phyloP scores from a whole-genome alignment of 2,329 filamentous ascomycete species.

The Elsinoe batatas region DNA sequence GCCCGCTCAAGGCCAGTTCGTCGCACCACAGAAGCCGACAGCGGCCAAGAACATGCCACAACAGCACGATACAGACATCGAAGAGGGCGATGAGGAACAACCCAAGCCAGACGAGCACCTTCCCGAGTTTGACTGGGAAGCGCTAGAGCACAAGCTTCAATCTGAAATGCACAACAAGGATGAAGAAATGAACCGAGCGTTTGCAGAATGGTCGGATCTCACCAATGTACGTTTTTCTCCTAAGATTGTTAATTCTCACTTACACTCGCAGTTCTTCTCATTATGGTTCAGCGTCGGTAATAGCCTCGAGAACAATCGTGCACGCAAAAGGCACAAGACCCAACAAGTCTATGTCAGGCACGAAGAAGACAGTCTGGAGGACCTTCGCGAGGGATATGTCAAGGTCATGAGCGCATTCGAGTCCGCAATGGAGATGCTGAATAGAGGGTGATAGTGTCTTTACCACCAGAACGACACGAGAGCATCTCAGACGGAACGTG shows the following conservation, averaged over 20 bases:
- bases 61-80: background rate
- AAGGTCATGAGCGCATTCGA: constrained; percentile 40
- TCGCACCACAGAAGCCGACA: too few species aligned
- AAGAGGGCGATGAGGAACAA: background rate
- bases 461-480: background rate
- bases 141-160: constrained; percentile 62
- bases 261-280: constrained; percentile 56
- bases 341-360: constrained; percentile 66
- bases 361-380: constrained; percentile 59
- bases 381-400: constrained; percentile 63
- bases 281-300: constrained; percentile 67
- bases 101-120: background rate
- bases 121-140: constrained; percentile 46
- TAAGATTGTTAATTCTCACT: background rate
- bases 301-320: constrained; percentile 63
- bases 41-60: too few species aligned
- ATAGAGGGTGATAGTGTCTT: constrained; percentile 11
- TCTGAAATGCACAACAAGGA: constrained; percentile 54
- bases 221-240: constrained; percentile 44
- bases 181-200: constrained; percentile 48
- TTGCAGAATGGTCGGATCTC: constrained; percentile 32
- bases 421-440: constrained; percentile 39
- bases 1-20: too few species aligned
- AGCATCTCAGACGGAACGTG: background rate
- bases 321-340: constrained; percentile 69